A percentile compares a stretch with the other conserved stretches of the same genome.
Conservation (phyloP, 768 basidiomycete species). For the Boletus sensibilis region DNA sequence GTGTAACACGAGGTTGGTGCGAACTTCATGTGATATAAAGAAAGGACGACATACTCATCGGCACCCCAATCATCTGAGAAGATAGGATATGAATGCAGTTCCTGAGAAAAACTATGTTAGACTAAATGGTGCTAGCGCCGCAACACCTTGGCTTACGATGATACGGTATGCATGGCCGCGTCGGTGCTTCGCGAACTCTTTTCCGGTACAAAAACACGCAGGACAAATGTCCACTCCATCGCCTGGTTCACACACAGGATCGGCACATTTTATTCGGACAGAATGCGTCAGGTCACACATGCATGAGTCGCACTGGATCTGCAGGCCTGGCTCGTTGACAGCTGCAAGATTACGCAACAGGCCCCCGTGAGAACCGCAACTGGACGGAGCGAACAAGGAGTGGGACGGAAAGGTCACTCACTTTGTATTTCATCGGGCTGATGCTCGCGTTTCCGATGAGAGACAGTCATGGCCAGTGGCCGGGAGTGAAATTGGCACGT, state of each 20-base stretch:
- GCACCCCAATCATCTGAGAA: constrained; percentile 96
- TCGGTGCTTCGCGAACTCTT: constrained; percentile 84
- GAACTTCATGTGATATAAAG: not conserved
- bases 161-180: constrained; percentile 88
- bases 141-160: constrained; percentile 53
- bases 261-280: constrained; percentile 96
- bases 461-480: constrained; percentile 52
- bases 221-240: constrained; percentile 94
- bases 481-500: not conserved
- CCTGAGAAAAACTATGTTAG: constrained; percentile 45
- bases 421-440: constrained; percentile 66
- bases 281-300: constrained; percentile 89
- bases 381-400: not conserved
- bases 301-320: constrained; percentile 84
- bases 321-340: constrained; percentile 78
- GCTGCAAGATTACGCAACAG: constrained; percentile 43
- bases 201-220: constrained; percentile 87
- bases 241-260: constrained; percentile 66
- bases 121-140: not conserved
- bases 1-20: constrained; percentile 1
- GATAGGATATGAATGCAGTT: constrained; percentile 95
- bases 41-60: constrained; percentile 69
- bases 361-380: constrained; percentile 28
- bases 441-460: constrained; percentile 63
- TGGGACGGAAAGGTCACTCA: constrained; percentile 31